Evolutionary conservation across 441 rosid species (phyloP).

Genomic region (Gossypium schwendimanii): DNA sequence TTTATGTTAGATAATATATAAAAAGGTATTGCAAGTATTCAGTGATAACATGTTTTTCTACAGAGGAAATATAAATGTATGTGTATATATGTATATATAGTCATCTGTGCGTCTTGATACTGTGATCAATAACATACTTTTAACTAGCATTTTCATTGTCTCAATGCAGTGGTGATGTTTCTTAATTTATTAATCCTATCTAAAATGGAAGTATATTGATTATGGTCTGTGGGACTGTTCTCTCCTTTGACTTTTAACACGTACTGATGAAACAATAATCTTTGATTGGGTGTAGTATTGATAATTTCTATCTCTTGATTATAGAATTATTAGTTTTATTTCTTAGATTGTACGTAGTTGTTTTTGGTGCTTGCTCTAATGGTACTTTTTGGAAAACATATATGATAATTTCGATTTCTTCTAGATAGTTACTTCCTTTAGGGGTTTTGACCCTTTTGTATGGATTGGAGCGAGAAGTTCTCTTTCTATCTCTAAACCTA

Average conservation of each 20-base stretch:
- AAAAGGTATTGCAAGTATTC: background rate
- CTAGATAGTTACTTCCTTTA: background rate
- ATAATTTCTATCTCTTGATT: background rate
- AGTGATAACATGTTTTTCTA: background rate
- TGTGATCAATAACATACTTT: background rate
- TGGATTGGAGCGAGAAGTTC: background rate
- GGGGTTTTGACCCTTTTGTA: background rate
- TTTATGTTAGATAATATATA: background rate
- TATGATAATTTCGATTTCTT: background rate
- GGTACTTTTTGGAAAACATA: background rate
- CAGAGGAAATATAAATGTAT: background rate
- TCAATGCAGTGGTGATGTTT: background rate
- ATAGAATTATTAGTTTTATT: background rate
- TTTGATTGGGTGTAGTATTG: background rate
- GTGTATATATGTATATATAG: background rate
- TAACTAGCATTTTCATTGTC: slow-evolving; percentile 1
- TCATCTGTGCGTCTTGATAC: background rate
- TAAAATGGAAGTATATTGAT: background rate
- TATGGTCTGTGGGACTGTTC: background rate
- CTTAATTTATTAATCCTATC: background rate
- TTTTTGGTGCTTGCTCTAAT: background rate
- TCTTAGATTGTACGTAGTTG: background rate
- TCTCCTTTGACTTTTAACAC: background rate
- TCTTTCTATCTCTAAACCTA: background rate
- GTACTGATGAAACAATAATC: background rate